Percentiles rank a stretch among this genome's conserved stretches.
Conservation (phyloP, 192 early-diverging fungal species). For the Paraglomus brasilianum region DNA sequence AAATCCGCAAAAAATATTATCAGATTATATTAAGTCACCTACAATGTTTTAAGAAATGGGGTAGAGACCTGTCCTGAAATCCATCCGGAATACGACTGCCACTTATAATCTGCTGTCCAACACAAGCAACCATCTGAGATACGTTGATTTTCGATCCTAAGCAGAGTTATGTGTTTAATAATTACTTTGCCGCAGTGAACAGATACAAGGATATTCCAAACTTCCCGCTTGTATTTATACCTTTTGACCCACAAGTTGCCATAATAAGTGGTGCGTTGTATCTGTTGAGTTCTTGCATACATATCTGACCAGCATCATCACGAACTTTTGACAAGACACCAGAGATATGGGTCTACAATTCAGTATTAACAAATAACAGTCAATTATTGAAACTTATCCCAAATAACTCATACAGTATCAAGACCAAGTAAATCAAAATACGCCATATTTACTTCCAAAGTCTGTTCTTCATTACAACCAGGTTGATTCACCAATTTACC, state of each 20-base stretch:
- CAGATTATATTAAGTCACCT: constrained; percentile 31
- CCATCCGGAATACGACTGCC: constrained; percentile 95
- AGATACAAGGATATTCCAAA: background rate
- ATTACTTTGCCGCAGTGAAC: constrained; percentile 16
- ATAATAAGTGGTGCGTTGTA: constrained; percentile 98
- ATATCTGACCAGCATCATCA: constrained; percentile 86
- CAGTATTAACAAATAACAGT: constrained; percentile 14
- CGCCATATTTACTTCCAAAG: constrained; percentile 76
- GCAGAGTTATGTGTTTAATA: background rate
- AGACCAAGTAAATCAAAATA: background rate
- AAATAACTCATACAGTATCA: constrained; percentile 5
- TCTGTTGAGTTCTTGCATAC: constrained; percentile 89
- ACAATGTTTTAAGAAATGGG: constrained; percentile 93
- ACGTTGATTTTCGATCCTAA: constrained; percentile 94
- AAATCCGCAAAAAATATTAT: background rate
- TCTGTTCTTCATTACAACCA: constrained; percentile 84
- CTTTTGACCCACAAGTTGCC: constrained; percentile 99
- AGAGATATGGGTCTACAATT: constrained; percentile 62
- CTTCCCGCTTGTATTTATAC: constrained; percentile 30
- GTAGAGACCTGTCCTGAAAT: constrained; percentile 94
- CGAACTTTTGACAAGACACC: constrained; percentile 87
- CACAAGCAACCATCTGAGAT: constrained; percentile 99
- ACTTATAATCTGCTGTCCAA: constrained; percentile 99
- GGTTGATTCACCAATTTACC: constrained; percentile 82
- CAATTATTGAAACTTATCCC: background rate